Conservation (phyloP, 2,329 filamentous ascomycete genomes). For the Colletotrichum tropicicola region DNA sequence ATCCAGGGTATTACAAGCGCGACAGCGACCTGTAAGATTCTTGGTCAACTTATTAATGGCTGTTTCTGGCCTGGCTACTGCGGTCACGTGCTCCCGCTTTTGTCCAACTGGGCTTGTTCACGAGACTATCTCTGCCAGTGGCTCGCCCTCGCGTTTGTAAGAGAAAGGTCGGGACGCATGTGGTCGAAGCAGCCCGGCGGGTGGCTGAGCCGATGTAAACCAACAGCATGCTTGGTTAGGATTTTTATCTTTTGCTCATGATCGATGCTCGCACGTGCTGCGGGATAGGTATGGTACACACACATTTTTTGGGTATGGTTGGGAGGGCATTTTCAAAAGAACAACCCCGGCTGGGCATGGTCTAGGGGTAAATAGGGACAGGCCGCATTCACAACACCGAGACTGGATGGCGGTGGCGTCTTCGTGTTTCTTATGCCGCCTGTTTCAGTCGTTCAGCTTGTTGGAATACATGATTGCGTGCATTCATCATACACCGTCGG, state of each 20-base stretch:
- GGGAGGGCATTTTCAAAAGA: slow-evolving; percentile 15
- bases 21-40: slow-evolving; percentile 45
- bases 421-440: slow-evolving; percentile 22
- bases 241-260: neutral
- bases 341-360: slow-evolving; percentile 15
- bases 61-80: neutral
- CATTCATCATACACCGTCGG: neutral
- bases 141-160: neutral
- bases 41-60: slow-evolving; percentile 1
- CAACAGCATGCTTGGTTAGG: slow-evolving; percentile 5
- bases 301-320: slow-evolving; percentile 13
- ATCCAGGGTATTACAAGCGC: slow-evolving; percentile 35
- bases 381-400: slow-evolving; percentile 19
- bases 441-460: slow-evolving; percentile 18
- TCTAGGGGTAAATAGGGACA: slow-evolving; percentile 9
- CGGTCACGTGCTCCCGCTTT: neutral
- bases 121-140: neutral
- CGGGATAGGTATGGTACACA: neutral
- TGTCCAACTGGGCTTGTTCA: neutral
- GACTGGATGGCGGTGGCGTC: slow-evolving; percentile 20
- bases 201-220: neutral
- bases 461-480: slow-evolving; percentile 19
- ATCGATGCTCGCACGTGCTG: neutral
- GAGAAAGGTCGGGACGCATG: neutral
- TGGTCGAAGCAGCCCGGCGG: neutral